Percentiles rank a stretch among this genome's conserved stretches.
Conservation (phyloP, 345 rosid species). For the Hibiscus trionum region DNA sequence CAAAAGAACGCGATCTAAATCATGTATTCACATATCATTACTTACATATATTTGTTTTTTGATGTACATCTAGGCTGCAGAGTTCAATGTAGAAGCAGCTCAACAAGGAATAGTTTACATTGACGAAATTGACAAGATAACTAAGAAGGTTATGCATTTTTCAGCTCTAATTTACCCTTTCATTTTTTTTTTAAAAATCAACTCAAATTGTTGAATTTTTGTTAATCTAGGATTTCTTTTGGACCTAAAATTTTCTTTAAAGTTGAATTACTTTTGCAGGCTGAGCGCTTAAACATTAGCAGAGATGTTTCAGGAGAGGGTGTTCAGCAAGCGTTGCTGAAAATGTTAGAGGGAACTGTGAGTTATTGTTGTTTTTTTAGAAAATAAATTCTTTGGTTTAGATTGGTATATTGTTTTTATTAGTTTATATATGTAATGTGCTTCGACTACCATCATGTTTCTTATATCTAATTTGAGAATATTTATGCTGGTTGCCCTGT, state of each 20-base stretch:
- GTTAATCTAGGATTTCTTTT: not conserved
- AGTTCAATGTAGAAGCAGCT: slow-evolving; percentile 93
- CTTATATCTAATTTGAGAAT: not conserved
- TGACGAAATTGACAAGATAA: slow-evolving; percentile 97
- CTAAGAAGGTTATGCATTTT: slow-evolving; percentile 58
- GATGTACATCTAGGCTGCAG: slow-evolving; percentile 51
- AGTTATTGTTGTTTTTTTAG: slow-evolving; percentile 17
- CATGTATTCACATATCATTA: not conserved
- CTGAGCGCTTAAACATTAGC: slow-evolving; percentile 87
- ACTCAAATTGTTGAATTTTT: not conserved
- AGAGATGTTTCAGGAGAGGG: slow-evolving; percentile 99
- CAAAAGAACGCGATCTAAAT: not conserved
- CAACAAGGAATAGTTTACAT: slow-evolving; percentile 93
- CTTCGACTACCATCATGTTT: not conserved
- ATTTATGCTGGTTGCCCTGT: not conserved
- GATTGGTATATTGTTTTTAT: not conserved
- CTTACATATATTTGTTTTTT: slow-evolving; percentile 9
- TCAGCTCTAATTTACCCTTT: not conserved
- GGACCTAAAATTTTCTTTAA: slow-evolving; percentile 6
- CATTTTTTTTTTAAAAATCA: not conserved
- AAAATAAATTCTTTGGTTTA: slow-evolving; percentile 8
- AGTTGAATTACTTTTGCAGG: slow-evolving; percentile 38
- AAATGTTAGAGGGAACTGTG: slow-evolving; percentile 97
- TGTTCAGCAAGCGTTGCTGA: slow-evolving; percentile 91
- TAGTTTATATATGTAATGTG: not conserved